Evolutionary conservation across 176 grass and related monocot genomes (phyloP), one percentile per base, ranked within the genome.

Genomic region (Dendrocalamus sinicus): DNA sequence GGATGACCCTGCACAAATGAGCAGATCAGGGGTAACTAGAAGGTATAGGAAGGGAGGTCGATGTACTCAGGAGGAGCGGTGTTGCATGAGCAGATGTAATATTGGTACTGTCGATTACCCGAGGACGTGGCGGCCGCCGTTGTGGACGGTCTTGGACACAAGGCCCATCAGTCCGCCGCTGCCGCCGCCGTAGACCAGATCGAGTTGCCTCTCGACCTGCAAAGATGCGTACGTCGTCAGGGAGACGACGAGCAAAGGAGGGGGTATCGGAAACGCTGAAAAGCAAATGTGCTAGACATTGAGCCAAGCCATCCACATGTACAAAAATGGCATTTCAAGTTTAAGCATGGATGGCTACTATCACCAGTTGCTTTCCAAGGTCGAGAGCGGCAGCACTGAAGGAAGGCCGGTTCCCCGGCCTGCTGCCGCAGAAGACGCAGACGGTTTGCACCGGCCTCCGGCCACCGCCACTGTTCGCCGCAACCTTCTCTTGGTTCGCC

Each of bases 381-480:
- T 97, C 89, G 80, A 95, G 86, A 32, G 95, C 86, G 66, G 91
- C 95, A 17, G 93, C 91, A 74, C 83, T 87, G 93, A 97, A 97
- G 52, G 92, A 93, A 46, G 91, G 53, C 77, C 86, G 90, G 83
- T 93, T 95, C 35, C 95, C 92, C 6, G 79, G 78, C 64, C 85
- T 86, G 86, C 92, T 97, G 59, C 95, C 95, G 85, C 95, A 97
- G 89, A 95, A 97, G 73, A 97, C 95, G 77, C 95, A 97, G 58
- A 97, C 77, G 13, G 85, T 82, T 70, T 82, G 88, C 70, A 84
- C 88, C 37, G 92, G 75, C 13, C 30, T 79, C 28, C 6, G 72
- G 24, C 15, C n/a, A 32, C 43, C 77, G 70, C 47, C 47, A 44
- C 81, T 45, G 55, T n/a, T 61, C 59, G 41, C 73, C 22, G 75